phyloP scores from a whole-genome alignment of 2,329 filamentous ascomycete genomes.

The Alternaria sp. region DNA sequence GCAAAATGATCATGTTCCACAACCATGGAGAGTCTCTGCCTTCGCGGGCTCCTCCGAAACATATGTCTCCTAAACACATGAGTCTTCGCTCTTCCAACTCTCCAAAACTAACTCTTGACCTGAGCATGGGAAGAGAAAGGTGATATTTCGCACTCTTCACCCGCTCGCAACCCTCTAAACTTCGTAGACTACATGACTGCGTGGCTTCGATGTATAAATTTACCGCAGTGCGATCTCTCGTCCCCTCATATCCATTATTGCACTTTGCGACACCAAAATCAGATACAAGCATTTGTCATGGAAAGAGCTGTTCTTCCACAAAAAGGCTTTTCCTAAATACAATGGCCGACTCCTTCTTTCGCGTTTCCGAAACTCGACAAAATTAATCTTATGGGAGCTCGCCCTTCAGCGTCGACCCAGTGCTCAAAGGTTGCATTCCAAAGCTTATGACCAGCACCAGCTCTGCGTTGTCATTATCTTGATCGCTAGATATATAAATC shows the following conservation, averaged over 20 bases:
- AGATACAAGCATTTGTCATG: too few relatives aligned
- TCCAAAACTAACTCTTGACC: too few relatives aligned
- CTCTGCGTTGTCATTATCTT: neutral
- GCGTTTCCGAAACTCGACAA: neutral
- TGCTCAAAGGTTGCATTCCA: neutral
- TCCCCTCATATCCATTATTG: neutral
- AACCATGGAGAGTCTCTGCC: rapidly evolving
- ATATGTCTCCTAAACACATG: too few relatives aligned
- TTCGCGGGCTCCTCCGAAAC: neutral
- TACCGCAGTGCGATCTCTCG: neutral
- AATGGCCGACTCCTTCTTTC: neutral
- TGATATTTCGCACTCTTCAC: neutral
- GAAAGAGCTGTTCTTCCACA: neutral
- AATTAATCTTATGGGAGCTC: rapidly evolving
- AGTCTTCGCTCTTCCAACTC: neutral
- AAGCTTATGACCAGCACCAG: neutral
- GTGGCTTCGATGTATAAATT: neutral
- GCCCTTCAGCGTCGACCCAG: neutral
- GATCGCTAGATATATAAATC: neutral
- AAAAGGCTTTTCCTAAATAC: too few relatives aligned
- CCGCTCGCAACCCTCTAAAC: neutral
- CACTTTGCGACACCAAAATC: neutral
- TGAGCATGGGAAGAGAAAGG: too few relatives aligned
- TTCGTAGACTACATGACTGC: neutral
- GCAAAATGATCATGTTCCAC: rapidly evolving